phyloP scores from a whole-genome alignment of 768 basidiomycete genomes.

The Kwoniella bestiolae region DNA sequence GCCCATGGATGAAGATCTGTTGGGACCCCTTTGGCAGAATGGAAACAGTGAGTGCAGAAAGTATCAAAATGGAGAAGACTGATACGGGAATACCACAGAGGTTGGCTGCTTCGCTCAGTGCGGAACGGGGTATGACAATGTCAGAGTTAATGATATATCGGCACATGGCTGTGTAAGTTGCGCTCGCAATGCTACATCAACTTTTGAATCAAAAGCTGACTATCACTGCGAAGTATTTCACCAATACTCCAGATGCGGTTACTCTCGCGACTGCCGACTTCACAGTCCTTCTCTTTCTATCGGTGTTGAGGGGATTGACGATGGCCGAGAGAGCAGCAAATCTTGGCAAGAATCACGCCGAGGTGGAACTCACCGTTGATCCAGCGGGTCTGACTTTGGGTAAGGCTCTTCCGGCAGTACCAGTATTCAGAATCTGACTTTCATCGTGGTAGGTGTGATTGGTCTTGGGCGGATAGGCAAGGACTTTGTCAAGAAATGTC shows the following conservation, averaged over 20 bases:
- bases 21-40: slow-evolving; percentile 29
- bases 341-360: slow-evolving; percentile 29
- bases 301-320: slow-evolving; percentile 26
- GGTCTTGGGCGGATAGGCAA: slow-evolving; percentile 44
- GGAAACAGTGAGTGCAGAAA: slow-evolving; percentile 28
- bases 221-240: slow-evolving; percentile 24
- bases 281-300: slow-evolving; percentile 35
- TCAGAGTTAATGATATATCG: slow-evolving; percentile 20
- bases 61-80: too few relatives aligned
- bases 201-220: not conserved
- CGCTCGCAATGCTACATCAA: not conserved
- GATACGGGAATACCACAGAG: slow-evolving; percentile 17
- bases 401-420: not conserved
- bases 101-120: slow-evolving; percentile 36
- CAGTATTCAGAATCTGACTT: too few relatives aligned
- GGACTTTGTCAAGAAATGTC: slow-evolving; percentile 27
- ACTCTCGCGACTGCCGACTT: slow-evolving; percentile 40
- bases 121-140: slow-evolving; percentile 39
- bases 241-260: slow-evolving; percentile 46
- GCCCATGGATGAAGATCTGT: slow-evolving; percentile 37
- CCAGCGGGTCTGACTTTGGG: slow-evolving; percentile 27
- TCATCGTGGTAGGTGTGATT: slow-evolving; percentile 27
- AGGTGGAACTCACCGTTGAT: slow-evolving; percentile 33
- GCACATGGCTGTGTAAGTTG: slow-evolving; percentile 23
- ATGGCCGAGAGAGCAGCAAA: slow-evolving; percentile 27